These are phyloP conservation scores for Candida bentonensis DNA, from an alignment of 805 yeast species.

Conservation along the genomic window DNA sequence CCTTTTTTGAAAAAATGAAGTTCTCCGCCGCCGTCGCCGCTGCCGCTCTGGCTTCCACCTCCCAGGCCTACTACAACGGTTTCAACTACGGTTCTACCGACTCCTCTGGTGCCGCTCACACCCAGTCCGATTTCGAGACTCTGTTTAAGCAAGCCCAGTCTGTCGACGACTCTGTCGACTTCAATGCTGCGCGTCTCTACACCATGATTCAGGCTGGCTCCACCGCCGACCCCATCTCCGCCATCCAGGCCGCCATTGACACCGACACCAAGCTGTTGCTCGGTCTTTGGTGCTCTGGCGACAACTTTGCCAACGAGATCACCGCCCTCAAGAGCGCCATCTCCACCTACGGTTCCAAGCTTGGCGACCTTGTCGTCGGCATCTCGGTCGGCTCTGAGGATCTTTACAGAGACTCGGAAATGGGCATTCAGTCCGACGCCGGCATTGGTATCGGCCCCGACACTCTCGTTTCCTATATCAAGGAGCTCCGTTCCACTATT, in stretches of 20 bases:
- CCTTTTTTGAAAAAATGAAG: too few relatives aligned
- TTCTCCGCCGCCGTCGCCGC: slow-evolving; percentile 8
- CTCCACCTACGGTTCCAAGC: slow-evolving; percentile 8
- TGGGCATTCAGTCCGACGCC: slow-evolving; percentile 46
- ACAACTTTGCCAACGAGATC: slow-evolving; percentile 9
- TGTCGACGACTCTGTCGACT: slow-evolving; percentile 8
- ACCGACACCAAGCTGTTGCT: slow-evolving; percentile 9
- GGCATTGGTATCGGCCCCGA: slow-evolving; percentile 50
- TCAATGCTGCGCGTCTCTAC: slow-evolving; percentile 11
- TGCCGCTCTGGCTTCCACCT: slow-evolving; percentile 9
- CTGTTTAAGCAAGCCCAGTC: slow-evolving; percentile 9
- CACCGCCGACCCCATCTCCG: slow-evolving; percentile 9
- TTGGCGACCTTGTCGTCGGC: slow-evolving; percentile 33
- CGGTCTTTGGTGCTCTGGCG: slow-evolving; percentile 13
- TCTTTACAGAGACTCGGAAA: slow-evolving; percentile 46
- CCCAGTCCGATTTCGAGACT: slow-evolving; percentile 9
- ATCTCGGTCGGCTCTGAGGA: slow-evolving; percentile 82
- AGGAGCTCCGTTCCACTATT: slow-evolving; percentile 49
- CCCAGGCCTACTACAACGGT: slow-evolving; percentile 7
- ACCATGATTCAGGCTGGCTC: slow-evolving; percentile 14
- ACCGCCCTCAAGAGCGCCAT: slow-evolving; percentile 10
- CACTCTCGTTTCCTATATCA: slow-evolving; percentile 39
- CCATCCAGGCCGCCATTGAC: slow-evolving; percentile 12
- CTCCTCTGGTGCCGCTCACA: slow-evolving; percentile 7
- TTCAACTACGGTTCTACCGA: slow-evolving; percentile 14